Evolutionary conservation across 2,329 filamentous ascomycete genomes (phyloP), one percentile per base, ranked within the genome.

Genomic region (Nannizziopsis barbatae): DNA sequence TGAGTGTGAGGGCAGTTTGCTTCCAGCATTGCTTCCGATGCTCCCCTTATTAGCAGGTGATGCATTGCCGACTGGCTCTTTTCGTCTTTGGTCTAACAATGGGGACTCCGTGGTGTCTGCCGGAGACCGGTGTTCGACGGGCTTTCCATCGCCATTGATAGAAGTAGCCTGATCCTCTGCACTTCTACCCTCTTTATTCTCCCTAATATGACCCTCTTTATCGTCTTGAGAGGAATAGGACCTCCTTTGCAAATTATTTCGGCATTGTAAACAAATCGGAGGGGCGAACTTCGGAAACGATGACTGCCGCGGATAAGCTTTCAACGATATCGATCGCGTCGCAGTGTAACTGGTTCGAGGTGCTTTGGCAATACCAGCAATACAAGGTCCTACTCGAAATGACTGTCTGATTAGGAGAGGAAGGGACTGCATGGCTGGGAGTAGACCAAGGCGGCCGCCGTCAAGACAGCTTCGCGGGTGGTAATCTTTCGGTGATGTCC

Each of bases 1-100:
- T 22, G 67, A 63, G 45, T 75, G 69, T 6, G 76, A 79, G 6
- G 76, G 76, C 4, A 77, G 64, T 6, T 42, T 32, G 12, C 37
- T 48, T 17, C 46, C 41, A n/a, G n/a, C 45, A 41, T 38, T 14
- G 10, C 37, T 35, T n/a, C 14, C n/a, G 9, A 35, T 2, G 12
- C 20, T 15, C 45, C 43, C 36, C 32, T 42, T 20, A 43, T 30
- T 35, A 42, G 14, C 10, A 48, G 18, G 6, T 42, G 33, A 5
- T 30, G n/a, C 43, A 32, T 18, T 18, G 12, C 5, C 17, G 18
- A 42, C 14, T 20, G 47, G 12, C 32, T 31, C 31, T 45, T 12
- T 30, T 18, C 9, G 8, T 12, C 11, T 37, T 33, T 49, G 14
- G 17, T 37, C 8, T 2, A 35, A 36, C 37, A 17, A 44, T 42